Conservation (phyloP, 1,284 basidiomycete genomes). For the Serendipita sp. region DNA sequence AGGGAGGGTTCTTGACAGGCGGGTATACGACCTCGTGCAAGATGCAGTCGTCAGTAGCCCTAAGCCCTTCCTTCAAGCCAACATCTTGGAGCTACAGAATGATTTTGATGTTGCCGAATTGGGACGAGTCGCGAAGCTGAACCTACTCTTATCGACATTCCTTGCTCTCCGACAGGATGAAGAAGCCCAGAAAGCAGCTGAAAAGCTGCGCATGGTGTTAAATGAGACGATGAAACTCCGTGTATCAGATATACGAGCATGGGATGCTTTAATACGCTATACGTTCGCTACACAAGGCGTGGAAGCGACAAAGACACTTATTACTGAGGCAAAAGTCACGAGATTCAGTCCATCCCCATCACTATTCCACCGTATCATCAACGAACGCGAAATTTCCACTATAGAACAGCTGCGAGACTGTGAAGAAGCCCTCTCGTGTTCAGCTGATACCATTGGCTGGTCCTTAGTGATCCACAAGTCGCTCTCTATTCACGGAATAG, state of each 20-base stretch:
- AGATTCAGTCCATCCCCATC: neutral
- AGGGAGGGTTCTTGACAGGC: neutral
- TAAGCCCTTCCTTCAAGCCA: neutral
- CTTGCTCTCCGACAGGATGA: neutral
- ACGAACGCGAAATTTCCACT: neutral
- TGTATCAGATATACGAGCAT: neutral
- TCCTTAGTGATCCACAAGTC: neutral
- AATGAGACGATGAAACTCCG: neutral
- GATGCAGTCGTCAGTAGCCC: neutral
- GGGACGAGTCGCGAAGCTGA: neutral
- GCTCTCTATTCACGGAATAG: neutral
- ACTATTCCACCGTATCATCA: neutral
- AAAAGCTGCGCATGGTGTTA: neutral
- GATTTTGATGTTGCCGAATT: neutral
- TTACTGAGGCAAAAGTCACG: neutral
- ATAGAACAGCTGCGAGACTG: neutral
- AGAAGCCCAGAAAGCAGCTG: neutral
- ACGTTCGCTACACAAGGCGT: neutral
- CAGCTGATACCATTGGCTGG: neutral
- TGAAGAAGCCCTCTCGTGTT: neutral
- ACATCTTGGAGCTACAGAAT: neutral
- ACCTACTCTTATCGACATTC: neutral
- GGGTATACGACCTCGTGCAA: constrained; percentile 4
- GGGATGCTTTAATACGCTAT: neutral
- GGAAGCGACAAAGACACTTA: neutral